phyloP scores from a whole-genome alignment of 805 yeast genomes.

The Lipomyces japonicus region DNA sequence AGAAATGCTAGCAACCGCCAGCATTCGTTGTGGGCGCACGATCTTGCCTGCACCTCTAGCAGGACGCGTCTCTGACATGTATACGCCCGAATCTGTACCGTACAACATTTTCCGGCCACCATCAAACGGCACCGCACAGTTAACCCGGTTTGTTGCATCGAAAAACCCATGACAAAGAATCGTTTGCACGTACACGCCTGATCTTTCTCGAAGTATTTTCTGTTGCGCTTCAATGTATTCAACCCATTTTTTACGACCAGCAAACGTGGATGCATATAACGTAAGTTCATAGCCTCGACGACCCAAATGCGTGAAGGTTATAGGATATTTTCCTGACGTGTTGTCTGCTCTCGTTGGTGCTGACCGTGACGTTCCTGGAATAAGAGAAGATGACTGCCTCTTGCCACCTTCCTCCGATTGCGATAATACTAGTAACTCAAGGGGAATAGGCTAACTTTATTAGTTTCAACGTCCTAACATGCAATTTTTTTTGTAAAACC shows the following conservation, averaged over 20 bases:
- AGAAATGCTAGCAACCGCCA: constrained; percentile 70
- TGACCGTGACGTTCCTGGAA: constrained; percentile 30
- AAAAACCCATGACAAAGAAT: constrained; percentile 73
- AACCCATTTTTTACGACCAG: constrained; percentile 71
- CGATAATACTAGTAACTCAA: constrained; percentile 42
- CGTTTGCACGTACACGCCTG: constrained; percentile 75
- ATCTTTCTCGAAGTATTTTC: constrained; percentile 59
- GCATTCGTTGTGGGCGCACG: constrained; percentile 60
- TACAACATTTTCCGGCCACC: constrained; percentile 87
- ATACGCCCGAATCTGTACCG: constrained; percentile 90
- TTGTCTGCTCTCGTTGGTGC: constrained; percentile 29
- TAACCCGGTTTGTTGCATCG: constrained; percentile 69
- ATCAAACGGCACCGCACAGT: constrained; percentile 89
- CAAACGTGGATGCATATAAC: constrained; percentile 41
- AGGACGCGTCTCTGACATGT: constrained; percentile 68
- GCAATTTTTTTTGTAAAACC: neutral
- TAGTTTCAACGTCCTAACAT: neutral
- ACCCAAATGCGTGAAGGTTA: constrained; percentile 50
- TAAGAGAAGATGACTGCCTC: constrained; percentile 34
- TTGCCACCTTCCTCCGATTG: constrained; percentile 70
- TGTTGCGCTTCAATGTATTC: constrained; percentile 81
- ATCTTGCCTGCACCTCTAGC: constrained; percentile 39
- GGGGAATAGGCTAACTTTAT: constrained; percentile 35
- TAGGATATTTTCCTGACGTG: constrained; percentile 38
- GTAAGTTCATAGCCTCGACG: constrained; percentile 47